phyloP scores from a whole-genome alignment of 1,284 basidiomycete species.

The Heterobasidion irregulare region DNA sequence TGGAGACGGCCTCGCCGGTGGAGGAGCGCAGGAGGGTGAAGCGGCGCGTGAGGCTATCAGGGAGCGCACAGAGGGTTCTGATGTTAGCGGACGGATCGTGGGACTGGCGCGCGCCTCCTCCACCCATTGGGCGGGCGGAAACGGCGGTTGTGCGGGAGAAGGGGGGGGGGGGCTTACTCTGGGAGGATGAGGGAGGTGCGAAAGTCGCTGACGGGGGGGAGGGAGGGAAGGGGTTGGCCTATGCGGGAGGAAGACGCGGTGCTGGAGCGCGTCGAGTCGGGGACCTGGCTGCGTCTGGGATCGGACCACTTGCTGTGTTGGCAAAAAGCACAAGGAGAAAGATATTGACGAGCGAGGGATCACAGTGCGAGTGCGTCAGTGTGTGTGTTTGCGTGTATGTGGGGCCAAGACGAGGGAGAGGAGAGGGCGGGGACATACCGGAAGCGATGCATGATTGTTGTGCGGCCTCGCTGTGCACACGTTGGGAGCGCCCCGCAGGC shows the following conservation, averaged over 20 bases:
- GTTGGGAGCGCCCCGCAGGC: constrained; percentile 28
- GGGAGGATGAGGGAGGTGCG: constrained; percentile 76
- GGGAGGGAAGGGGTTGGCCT: constrained; percentile 35
- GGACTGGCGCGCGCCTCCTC: too few species aligned
- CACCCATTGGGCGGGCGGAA: too few species aligned
- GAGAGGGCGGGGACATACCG: constrained; percentile 45
- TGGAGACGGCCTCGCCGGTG: constrained; percentile 51
- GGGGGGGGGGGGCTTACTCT: constrained; percentile 46
- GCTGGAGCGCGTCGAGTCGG: constrained; percentile 24
- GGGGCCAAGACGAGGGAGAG: constrained; percentile 10
- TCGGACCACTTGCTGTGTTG: constrained; percentile 53
- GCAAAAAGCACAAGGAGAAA: constrained; percentile 15
- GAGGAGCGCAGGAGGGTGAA: constrained; percentile 69
- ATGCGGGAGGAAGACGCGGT: constrained; percentile 1
- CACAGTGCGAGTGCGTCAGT: constrained; percentile 20
- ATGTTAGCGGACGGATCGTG: constrained; percentile 7
- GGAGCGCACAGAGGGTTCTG: neutral
- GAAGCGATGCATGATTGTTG: constrained; percentile 63
- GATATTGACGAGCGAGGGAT: neutral
- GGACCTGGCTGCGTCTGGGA: constrained; percentile 39
- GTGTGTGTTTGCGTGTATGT: constrained; percentile 15
- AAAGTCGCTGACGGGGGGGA: constrained; percentile 67
- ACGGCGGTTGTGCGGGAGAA: constrained; percentile 5
- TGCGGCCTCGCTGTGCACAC: constrained; percentile 56
- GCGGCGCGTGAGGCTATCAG: constrained; percentile 61